Conservation (phyloP, 2,329 filamentous ascomycete species). For the Nemania bipapillata region DNA sequence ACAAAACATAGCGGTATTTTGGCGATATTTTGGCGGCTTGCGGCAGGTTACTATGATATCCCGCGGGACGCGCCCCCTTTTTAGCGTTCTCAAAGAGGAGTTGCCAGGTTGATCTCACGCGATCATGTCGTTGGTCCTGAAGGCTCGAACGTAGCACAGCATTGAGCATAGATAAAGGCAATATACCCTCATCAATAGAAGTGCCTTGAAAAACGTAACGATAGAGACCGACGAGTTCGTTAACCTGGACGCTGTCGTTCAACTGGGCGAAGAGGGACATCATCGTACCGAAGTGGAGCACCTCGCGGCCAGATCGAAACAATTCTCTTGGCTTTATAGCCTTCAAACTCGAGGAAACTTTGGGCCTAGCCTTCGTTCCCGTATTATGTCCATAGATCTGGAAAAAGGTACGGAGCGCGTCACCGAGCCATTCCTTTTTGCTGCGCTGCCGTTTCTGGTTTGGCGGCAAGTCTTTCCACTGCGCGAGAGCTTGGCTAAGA, state of each 20-base stretch:
- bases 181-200: constrained; percentile 49
- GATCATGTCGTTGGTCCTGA: constrained; percentile 65
- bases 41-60: constrained; percentile 38
- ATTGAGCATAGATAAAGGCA: constrained; percentile 67
- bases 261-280: constrained; percentile 56
- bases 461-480: constrained; percentile 50
- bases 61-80: constrained; percentile 54
- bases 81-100: constrained; percentile 66
- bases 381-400: constrained; percentile 44
- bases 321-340: constrained; percentile 33
- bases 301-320: constrained; percentile 40
- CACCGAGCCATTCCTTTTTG: constrained; percentile 48
- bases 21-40: constrained; percentile 59
- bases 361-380: constrained; percentile 23
- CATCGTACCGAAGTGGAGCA: constrained; percentile 56
- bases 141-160: constrained; percentile 76
- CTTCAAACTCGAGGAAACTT: constrained; percentile 21
- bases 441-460: constrained; percentile 34
- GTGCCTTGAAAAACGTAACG: constrained; percentile 54
- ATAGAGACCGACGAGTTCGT: constrained; percentile 68
- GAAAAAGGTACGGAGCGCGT: constrained; percentile 53
- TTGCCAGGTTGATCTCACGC: constrained; percentile 74
- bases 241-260: constrained; percentile 64
- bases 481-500: constrained; percentile 56
- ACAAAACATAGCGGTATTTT: constrained; percentile 64